Evolutionary conservation across 176 grass and related monocot species (phyloP), one percentile per base, ranked within the genome.

Genomic region (Bolboschoenus planiculmis): DNA sequence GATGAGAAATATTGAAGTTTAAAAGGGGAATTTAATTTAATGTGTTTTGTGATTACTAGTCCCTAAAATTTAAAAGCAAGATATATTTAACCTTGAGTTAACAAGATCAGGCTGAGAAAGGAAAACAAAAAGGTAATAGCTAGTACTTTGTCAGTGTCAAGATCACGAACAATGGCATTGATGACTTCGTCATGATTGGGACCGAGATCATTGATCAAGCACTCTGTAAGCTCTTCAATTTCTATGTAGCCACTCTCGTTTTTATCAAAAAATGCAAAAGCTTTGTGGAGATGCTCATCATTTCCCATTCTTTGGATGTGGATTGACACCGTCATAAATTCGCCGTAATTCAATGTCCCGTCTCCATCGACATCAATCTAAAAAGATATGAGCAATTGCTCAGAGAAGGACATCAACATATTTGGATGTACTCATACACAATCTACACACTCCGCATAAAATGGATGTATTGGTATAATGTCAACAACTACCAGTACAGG

Each of bases 241-340:
- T 97, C 93, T 80, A 97, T 97, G 78, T 91, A 97, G 1, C 93
- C 91, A 26, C 85, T 91, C 57, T 73, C 88, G 24, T 97, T 89
- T 67, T 30, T 79, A 78, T 97, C 93, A 0, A 97, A 97, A 67
- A 87, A 93, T 63, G 81, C 83, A 88, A 97, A 97, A 60, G 91
- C 93, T 67, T 93, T 91, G 46, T 91, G 83, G 31, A 97, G 86
- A 62, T 97, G 91, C 30, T 91, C 89, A 15, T 97, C 91, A 51
- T 91, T 97, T 50, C 89, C 87, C 36, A 97, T 89, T 81, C 86
- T 89, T 55, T 21, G 89, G 2, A 97, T 81, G 81, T 97, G 91
- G 64, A 97, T 89, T n/a, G 91, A 91, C 7, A 97, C 89, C 9
- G 91, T 74, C 85, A 97, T 85, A 36, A 97, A 97, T 91, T 97